Evolutionary conservation across 768 basidiomycete genomes (phyloP), one percentile per base, ranked within the genome.

Genomic region (Naematelia encephala): DNA sequence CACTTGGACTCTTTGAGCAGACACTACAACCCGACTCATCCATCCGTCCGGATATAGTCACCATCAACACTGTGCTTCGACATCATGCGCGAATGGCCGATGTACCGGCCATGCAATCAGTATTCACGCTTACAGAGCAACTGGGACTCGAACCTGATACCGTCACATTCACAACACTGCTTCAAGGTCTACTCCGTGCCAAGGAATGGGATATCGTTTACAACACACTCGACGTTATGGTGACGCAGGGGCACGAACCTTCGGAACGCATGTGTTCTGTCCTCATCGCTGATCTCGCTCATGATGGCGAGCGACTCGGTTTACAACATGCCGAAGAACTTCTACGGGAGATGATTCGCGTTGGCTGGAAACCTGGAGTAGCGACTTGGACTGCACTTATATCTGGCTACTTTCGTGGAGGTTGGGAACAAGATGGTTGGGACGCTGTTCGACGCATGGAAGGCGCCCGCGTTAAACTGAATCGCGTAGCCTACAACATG

Each of bases 301-400:
- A 82, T 62, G 80, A 84, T 60, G 81, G 82, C 5, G 81, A 80
- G 42, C 80, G 82, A 51, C 75, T 80, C 27, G 82, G 83, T 52
- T 74, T 96, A 27, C 27, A 76, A 3, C 82, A 83, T 1, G 89
- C 86, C 1, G 78, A 92, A 66, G 80, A 83, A n/a, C 75, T 97
- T 54, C 78, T 96, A 56, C 77, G 80, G 54, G 82, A 81, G 69
- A 91, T 97, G 91, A 91, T 74, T 76, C 80, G 53, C 78, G 48
- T 50, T 13, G 58, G 62, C 27, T 34, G 75, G 48, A 42, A 74
- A 47, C 87, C 90, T 0, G 93, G 87, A 70, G 84, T 85, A 59
- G 82, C 91, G 61, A 91, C 90, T 26, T 98, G 91, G 77, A 92
- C 91, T 0, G 80, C 85, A 1, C 80, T 96, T 50, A 80, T 96